phyloP scores from a whole-genome alignment of 306 rosid species.

The Senna tora region DNA sequence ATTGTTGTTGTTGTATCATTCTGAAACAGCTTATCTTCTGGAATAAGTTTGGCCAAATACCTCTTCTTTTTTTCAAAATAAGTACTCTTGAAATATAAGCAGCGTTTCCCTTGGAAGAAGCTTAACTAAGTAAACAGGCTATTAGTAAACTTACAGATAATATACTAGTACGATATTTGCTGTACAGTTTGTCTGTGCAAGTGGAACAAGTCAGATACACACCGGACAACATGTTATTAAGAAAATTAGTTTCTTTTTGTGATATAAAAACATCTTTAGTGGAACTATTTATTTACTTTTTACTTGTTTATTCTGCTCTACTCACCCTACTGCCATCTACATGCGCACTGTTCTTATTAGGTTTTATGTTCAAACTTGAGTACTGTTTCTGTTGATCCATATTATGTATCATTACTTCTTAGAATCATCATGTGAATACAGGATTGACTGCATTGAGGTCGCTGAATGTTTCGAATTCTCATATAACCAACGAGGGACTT shows the following conservation, averaged over 20 bases:
- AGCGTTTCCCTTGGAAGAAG: no score
- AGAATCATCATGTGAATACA: constrained; percentile 43
- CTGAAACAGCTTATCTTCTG: no score
- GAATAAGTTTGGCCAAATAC: no score
- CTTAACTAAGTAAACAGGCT: no score
- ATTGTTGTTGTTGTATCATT: no score
- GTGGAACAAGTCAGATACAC: not conserved
- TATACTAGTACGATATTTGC: no score
- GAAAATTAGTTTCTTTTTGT: not conserved
- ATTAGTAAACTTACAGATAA: no score
- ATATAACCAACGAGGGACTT: constrained; percentile 73
- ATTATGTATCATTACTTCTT: constrained; percentile 13
- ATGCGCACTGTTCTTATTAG: not conserved
- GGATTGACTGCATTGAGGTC: constrained; percentile 84
- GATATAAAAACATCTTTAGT: constrained; percentile 21
- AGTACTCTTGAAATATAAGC: no score
- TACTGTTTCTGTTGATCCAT: not conserved
- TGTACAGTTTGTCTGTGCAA: not conserved
- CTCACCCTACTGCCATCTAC: not conserved
- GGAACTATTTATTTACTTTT: constrained; percentile 2
- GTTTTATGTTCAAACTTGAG: constrained; percentile 2
- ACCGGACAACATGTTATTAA: not conserved
- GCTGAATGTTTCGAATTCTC: constrained; percentile 75
- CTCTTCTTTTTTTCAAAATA: no score
- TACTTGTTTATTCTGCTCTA: constrained; percentile 7